Percentiles rank a stretch among this genome's conserved stretches.
These are phyloP conservation scores for Apiotrichum montevideense DNA, from an alignment of 1,284 basidiomycete genomes.

Conservation along the genomic window DNA sequence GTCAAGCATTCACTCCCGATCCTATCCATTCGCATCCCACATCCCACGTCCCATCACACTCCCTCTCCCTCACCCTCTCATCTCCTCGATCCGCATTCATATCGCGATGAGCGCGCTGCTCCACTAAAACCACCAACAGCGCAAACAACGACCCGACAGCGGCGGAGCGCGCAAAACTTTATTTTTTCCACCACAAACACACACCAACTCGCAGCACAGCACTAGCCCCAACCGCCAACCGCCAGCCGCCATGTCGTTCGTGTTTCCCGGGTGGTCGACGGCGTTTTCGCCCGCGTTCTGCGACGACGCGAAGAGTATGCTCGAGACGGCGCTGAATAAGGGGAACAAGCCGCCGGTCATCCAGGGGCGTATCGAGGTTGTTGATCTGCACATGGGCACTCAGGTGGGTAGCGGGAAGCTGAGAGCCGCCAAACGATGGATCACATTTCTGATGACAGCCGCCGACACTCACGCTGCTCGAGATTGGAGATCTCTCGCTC, in stretches of 20 bases:
- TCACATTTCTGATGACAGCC: slow-evolving; percentile 55
- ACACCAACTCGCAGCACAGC: no score
- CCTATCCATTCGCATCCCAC: no score
- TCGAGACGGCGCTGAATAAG: slow-evolving; percentile 92
- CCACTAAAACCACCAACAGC: no score
- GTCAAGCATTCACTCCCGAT: no score
- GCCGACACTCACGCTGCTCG: slow-evolving; percentile 92
- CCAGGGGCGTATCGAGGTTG: slow-evolving; percentile 93
- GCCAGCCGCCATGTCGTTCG: slow-evolving; percentile 74
- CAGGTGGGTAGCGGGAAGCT: slow-evolving; percentile 56
- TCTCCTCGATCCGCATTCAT: no score
- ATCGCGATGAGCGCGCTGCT: no score
- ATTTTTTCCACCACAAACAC: no score
- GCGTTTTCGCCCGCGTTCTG: slow-evolving; percentile 90
- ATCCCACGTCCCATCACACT: no score
- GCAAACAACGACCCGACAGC: no score
- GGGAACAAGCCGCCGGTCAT: slow-evolving; percentile 97
- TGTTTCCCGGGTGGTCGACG: slow-evolving; percentile 86
- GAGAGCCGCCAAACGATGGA: neutral
- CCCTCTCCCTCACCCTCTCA: no score
- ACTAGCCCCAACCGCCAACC: neutral
- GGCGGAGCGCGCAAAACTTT: no score
- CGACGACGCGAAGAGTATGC: slow-evolving; percentile 85
- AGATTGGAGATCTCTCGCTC: slow-evolving; percentile 92
- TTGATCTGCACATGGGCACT: slow-evolving; percentile 96